Evolutionary conservation across 768 basidiomycete genomes (phyloP), one percentile per base, ranked within the genome.

Genomic region (Porphyrellus cyaneotinctus): DNA sequence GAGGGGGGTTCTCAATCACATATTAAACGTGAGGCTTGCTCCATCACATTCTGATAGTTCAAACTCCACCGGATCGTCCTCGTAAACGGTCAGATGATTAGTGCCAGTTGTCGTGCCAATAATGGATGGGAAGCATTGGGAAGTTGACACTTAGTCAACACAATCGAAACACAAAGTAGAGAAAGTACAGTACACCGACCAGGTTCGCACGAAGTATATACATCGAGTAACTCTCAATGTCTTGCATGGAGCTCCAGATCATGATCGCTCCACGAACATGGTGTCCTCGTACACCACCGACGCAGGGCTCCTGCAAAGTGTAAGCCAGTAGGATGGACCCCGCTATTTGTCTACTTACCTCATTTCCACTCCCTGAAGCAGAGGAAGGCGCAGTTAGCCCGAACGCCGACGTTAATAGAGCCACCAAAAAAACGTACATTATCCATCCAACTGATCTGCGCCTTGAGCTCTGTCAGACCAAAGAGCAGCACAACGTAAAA

Each of bases 401-500:
- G 13, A 28, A n/a, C 9, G 22, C 9, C 15, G 24, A 17, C 24
- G 12, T 37, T 7, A 13, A 6, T 5, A 47, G 13, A 9, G 26
- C 26, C 32, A 4, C 24, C 13, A 2, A 10, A n/a, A 43, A n/a
- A 32, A 73, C 72, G 15, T 64, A 78, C 77, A 28, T 72, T 17
- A 22, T 58, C 50, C 7, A 63, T 62, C 78, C 79, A 82, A 10
- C 70, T 67, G n/a, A 81, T 72, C 46, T 78, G 75, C 0, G 79
- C 79, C 61, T 75, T 75, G 47, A 81, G 56, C 47, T 82, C 81
- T 12, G 78, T 81, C 30, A 77, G 58, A 1, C 79, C 81, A 52
- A 82, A 79, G 1, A 75, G 63, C 13, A 82, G 52, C n/a, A 81
- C 67, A 13, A 82, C 61, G 23, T 65, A 55, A n/a, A 58, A 52